Conservation (phyloP, 2,329 filamentous ascomycete species). For the Boeremia lycopersici region DNA sequence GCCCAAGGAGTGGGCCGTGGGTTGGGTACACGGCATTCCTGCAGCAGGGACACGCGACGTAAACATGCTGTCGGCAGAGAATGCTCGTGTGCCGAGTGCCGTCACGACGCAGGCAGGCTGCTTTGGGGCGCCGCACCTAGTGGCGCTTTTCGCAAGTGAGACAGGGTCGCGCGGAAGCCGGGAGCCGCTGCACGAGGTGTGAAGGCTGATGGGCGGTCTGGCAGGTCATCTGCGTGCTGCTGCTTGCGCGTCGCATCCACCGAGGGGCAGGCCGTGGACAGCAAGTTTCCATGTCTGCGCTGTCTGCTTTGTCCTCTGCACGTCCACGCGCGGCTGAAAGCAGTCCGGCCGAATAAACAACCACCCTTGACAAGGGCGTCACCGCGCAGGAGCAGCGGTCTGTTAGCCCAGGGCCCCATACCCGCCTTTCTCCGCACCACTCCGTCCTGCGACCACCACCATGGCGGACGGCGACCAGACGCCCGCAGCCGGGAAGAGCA, state of each 20-base stretch:
- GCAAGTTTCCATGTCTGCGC: neutral
- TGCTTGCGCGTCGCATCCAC: conserved; percentile 22
- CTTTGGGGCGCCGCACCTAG: neutral
- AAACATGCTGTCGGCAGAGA: conserved; percentile 4
- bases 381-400: conserved; percentile 9
- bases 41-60: conserved; percentile 6
- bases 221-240: conserved; percentile 33
- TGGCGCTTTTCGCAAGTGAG: conserved; percentile 5
- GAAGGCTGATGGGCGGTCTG: conserved; percentile 12
- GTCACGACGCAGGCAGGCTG: neutral
- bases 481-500: conserved; percentile 31
- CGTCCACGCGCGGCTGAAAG: conserved; percentile 19
- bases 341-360: conserved; percentile 23
- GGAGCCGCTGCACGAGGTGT: conserved; percentile 4
- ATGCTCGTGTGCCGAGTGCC: neutral
- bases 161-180: conserved; percentile 9
- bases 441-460: conserved; percentile 12
- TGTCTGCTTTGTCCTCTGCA: conserved; percentile 10
- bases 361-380: conserved; percentile 15
- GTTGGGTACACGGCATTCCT: conserved; percentile 9
- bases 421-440: conserved; percentile 15
- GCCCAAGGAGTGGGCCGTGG: neutral
- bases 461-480: conserved; percentile 43
- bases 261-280: conserved; percentile 19
- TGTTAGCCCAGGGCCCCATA: conserved; percentile 3